Conservation (phyloP, 1,284 basidiomycete species). For the Tilletiopsis washingtonensis region DNA sequence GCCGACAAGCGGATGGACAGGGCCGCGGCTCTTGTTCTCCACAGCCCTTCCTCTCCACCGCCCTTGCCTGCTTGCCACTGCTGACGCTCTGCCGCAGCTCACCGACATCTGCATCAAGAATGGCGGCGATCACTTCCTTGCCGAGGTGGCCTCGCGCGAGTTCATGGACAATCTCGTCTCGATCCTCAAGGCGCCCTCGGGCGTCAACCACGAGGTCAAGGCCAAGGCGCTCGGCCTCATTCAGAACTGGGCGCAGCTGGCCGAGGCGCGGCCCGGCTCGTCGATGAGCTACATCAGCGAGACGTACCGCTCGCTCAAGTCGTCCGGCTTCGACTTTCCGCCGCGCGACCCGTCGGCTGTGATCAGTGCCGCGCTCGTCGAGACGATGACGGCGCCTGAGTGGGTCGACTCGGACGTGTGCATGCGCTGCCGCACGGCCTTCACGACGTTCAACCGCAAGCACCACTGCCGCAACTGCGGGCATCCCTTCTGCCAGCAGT, state of each 20-base stretch:
- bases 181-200: conserved; percentile 58
- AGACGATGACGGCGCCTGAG: conserved; percentile 60
- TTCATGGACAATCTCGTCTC: conserved; percentile 87
- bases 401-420: conserved; percentile 96
- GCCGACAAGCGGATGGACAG: too few species aligned
- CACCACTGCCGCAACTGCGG: conserved; percentile 99
- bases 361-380: conserved; percentile 37
- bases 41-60: background rate
- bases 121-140: conserved; percentile 82
- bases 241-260: conserved; percentile 87
- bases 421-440: conserved; percentile 80
- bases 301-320: conserved; percentile 38
- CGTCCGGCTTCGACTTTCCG: conserved; percentile 69
- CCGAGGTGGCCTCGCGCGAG: conserved; percentile 59
- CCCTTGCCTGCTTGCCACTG: background rate
- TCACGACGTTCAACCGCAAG: conserved; percentile 93
- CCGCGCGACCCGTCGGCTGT: conserved; percentile 63
- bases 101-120: conserved; percentile 96
- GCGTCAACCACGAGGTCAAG: conserved; percentile 73
- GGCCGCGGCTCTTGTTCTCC: too few species aligned
- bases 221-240: conserved; percentile 68
- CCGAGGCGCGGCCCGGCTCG: conserved; percentile 65
- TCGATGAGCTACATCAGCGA: conserved; percentile 43
- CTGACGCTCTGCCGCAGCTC: conserved; percentile 46
- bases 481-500: conserved; percentile 88